These are phyloP conservation scores for Tolypocladium cylindrosporum DNA, from an alignment of 2,329 filamentous ascomycete species.

Conservation along the genomic window DNA sequence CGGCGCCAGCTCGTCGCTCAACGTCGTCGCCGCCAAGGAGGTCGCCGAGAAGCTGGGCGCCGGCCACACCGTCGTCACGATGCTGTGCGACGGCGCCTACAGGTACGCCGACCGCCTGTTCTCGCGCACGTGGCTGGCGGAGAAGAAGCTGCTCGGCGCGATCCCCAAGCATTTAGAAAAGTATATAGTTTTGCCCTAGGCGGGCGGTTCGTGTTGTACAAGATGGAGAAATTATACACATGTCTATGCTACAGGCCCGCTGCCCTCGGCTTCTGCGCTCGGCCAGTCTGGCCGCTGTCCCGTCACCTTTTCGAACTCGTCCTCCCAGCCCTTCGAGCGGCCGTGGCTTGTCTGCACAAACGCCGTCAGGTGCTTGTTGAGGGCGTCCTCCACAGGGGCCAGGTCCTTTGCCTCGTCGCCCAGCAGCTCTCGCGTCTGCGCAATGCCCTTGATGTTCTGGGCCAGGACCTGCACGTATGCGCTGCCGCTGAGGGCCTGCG, in stretches of 20 bases:
- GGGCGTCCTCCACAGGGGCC: slow-evolving; percentile 24
- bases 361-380: slow-evolving; percentile 26
- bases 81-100: slow-evolving; percentile 95
- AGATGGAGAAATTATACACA: slow-evolving; percentile 14
- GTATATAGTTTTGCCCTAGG: slow-evolving; percentile 83
- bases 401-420: slow-evolving; percentile 19
- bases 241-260: background rate
- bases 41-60: slow-evolving; percentile 83
- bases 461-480: slow-evolving; percentile 17
- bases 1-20: slow-evolving; percentile 85
- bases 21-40: slow-evolving; percentile 91
- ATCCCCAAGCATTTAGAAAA: slow-evolving; percentile 80
- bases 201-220: slow-evolving; percentile 13
- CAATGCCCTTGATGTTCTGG: slow-evolving; percentile 30
- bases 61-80: slow-evolving; percentile 84
- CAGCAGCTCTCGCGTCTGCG: slow-evolving; percentile 32
- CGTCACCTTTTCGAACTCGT: slow-evolving; percentile 15
- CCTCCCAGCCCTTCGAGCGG: slow-evolving; percentile 10
- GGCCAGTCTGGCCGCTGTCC: slow-evolving; percentile 19
- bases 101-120: slow-evolving; percentile 91
- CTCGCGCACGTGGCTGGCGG: slow-evolving; percentile 78
- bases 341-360: slow-evolving; percentile 11
- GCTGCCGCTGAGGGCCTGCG: slow-evolving; percentile 12
- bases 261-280: background rate
- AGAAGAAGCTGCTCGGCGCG: slow-evolving; percentile 71